phyloP scores from a whole-genome alignment of 192 early-diverging fungal genomes.

The Chytriomyces hyalinus region DNA sequence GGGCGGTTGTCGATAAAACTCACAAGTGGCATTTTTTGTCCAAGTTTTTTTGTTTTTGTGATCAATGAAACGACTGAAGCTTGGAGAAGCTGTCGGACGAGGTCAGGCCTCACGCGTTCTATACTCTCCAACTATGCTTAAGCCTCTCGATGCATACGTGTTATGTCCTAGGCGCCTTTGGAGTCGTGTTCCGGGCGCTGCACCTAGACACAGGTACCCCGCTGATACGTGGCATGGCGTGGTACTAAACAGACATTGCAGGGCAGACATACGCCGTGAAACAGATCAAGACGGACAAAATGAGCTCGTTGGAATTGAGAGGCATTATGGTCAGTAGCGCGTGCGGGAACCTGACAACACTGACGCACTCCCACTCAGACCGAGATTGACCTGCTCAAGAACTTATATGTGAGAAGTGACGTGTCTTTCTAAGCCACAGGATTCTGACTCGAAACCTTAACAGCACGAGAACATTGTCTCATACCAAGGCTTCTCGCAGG shows the following conservation, averaged over 20 bases:
- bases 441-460: background rate
- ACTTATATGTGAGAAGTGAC: slow-evolving; percentile 46
- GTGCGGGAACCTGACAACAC: background rate
- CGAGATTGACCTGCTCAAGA: slow-evolving; percentile 58
- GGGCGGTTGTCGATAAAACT: background rate
- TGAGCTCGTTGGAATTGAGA: slow-evolving; percentile 38
- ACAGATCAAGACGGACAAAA: slow-evolving; percentile 48
- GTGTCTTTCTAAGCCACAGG: background rate
- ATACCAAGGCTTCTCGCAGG: slow-evolving; percentile 50
- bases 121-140: background rate
- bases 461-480: slow-evolving; percentile 59
- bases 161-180: slow-evolving; percentile 43
- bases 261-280: slow-evolving; percentile 57
- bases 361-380: slow-evolving; percentile 25
- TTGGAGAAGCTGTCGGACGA: slow-evolving; percentile 52
- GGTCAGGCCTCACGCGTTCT: slow-evolving; percentile 8
- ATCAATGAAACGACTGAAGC: slow-evolving; percentile 31
- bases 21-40: background rate
- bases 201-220: slow-evolving; percentile 40
- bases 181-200: slow-evolving; percentile 49
- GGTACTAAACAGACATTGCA: background rate
- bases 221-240: background rate
- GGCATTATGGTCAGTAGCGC: slow-evolving; percentile 48
- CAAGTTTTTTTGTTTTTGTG: background rate
- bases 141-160: background rate